phyloP scores from a whole-genome alignment of 495 filamentous ascomycete genomes.

The Arthonia radiata region DNA sequence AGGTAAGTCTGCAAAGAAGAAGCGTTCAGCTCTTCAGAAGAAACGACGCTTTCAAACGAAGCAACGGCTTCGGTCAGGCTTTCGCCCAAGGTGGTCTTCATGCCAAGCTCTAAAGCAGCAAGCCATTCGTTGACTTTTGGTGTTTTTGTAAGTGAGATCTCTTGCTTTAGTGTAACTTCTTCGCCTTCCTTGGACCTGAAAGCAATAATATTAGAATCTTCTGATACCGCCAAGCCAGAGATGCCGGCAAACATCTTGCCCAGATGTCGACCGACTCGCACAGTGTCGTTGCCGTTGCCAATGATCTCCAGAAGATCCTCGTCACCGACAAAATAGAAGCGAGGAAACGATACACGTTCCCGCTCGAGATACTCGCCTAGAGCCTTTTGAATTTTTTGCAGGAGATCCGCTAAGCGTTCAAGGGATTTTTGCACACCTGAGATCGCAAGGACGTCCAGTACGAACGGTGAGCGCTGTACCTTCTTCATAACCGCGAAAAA shows the following conservation, averaged over 20 bases:
- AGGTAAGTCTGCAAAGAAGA: slow-evolving; percentile 52
- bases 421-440: slow-evolving; percentile 85
- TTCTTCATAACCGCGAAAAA: slow-evolving; percentile 98
- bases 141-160: slow-evolving; percentile 75
- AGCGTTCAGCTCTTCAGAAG: slow-evolving; percentile 34
- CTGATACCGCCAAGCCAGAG: slow-evolving; percentile 71
- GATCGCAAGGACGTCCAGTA: slow-evolving; percentile 87
- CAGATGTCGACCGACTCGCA: slow-evolving; percentile 90
- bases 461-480: slow-evolving; percentile 79
- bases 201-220: slow-evolving; percentile 65
- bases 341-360: slow-evolving; percentile 85
- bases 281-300: slow-evolving; percentile 90
- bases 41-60: slow-evolving; percentile 48
- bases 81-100: slow-evolving; percentile 86
- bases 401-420: slow-evolving; percentile 75
- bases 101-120: slow-evolving; percentile 63
- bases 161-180: slow-evolving; percentile 60
- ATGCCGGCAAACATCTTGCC: slow-evolving; percentile 99
- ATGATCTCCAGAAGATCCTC: slow-evolving; percentile 99
- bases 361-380: slow-evolving; percentile 96
- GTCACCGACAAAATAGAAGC: slow-evolving; percentile 98
- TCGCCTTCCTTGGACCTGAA: slow-evolving; percentile 94
- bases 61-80: slow-evolving; percentile 66
- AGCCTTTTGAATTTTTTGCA: slow-evolving; percentile 98
- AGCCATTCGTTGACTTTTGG: slow-evolving; percentile 98